Conservation (phyloP, 1,284 basidiomycete species). For the Schizophyllum amplum region DNA sequence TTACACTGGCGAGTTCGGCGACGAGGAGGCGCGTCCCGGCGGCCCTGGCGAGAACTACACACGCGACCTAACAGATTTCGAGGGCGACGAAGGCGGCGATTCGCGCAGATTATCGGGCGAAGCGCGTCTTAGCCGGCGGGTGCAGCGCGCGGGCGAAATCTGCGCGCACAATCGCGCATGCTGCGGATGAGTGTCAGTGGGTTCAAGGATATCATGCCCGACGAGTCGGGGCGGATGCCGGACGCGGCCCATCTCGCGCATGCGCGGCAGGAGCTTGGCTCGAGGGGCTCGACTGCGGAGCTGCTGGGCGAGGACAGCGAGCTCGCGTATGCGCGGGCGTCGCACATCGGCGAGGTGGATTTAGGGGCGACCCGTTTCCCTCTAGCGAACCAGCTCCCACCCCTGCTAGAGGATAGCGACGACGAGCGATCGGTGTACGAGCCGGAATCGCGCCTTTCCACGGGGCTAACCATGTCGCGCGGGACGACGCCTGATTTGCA, state of each 20-base stretch:
- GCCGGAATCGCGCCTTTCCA: neutral
- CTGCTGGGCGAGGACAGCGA: neutral
- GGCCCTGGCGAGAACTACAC: slow-evolving; percentile 43
- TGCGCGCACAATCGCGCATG: slow-evolving; percentile 46
- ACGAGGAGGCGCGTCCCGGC: slow-evolving; percentile 23
- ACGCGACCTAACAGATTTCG: slow-evolving; percentile 74
- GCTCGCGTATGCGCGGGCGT: neutral
- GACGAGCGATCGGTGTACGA: neutral
- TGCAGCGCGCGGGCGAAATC: slow-evolving; percentile 68
- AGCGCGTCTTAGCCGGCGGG: slow-evolving; percentile 45
- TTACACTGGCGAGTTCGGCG: slow-evolving; percentile 28
- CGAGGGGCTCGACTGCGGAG: neutral
- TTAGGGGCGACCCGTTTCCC: neutral
- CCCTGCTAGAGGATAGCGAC: neutral
- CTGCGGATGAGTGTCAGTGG: slow-evolving; percentile 13
- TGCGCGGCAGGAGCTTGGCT: neutral
- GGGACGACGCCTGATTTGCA: neutral
- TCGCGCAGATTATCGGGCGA: slow-evolving; percentile 64
- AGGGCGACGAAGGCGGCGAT: slow-evolving; percentile 44
- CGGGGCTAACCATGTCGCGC: neutral
- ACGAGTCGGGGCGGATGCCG: slow-evolving; percentile 1
- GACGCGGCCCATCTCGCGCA: slow-evolving; percentile 2
- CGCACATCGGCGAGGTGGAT: neutral
- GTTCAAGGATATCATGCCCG: neutral
- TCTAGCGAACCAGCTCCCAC: neutral